phyloP scores from a whole-genome alignment of 257 asterid species.

The Linaria vulgaris region DNA sequence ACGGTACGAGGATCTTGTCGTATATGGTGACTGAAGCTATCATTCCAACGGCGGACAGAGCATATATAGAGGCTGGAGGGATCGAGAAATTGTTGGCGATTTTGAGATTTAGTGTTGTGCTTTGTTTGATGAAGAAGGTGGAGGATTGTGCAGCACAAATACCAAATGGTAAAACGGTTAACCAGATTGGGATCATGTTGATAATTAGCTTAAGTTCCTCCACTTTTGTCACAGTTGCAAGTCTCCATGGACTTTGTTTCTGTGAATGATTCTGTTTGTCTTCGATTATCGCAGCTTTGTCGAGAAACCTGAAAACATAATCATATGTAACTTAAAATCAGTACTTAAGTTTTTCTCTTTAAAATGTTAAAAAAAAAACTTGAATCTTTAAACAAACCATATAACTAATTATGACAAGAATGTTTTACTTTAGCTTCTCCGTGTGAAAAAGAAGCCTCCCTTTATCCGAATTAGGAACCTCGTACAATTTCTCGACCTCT shows the following conservation, averaged over 20 bases:
- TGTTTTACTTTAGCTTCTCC: constrained; percentile 50
- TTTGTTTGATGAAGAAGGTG: constrained; percentile 80
- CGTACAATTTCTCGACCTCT: constrained; percentile 47
- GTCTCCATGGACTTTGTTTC: constrained; percentile 52
- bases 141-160: constrained; percentile 63
- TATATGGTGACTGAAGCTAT: constrained; percentile 53
- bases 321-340: not conserved
- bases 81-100: constrained; percentile 39
- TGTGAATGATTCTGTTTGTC: constrained; percentile 27
- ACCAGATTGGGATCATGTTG: constrained; percentile 77
- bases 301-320: constrained; percentile 60
- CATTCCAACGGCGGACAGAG: constrained; percentile 73
- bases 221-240: constrained; percentile 57
- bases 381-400: too few species aligned
- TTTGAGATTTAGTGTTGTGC: constrained; percentile 45
- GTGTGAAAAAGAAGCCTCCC: constrained; percentile 70
- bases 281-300: constrained; percentile 73
- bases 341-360: not conserved
- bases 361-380: too few species aligned
- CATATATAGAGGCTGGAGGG: constrained; percentile 72
- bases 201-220: constrained; percentile 67
- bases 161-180: constrained; percentile 69
- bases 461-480: constrained; percentile 46
- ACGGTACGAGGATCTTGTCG: constrained; percentile 65
- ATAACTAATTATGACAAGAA: not conserved